phyloP scores from a whole-genome alignment of 768 basidiomycete species.

The Rhizopogon vinicolor region DNA sequence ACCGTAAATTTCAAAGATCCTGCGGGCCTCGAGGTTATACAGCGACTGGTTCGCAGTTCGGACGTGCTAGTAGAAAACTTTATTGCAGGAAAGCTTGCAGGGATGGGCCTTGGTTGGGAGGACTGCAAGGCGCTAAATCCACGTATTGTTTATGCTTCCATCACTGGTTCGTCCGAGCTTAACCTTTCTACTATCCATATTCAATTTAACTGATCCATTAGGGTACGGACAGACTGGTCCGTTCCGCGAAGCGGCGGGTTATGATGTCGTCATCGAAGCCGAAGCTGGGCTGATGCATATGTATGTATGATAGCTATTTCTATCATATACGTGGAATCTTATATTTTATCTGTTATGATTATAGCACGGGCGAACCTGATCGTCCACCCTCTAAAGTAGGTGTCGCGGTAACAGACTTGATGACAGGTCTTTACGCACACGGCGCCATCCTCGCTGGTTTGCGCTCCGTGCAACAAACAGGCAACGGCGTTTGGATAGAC shows the following conservation, averaged over 20 bases:
- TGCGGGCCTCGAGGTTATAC: conserved; percentile 73
- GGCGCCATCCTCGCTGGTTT: conserved; percentile 91
- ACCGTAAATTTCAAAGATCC: conserved; percentile 84
- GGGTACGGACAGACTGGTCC: conserved; percentile 91
- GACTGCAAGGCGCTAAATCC: conserved; percentile 76
- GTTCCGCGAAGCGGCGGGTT: conserved; percentile 77
- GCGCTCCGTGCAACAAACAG: conserved; percentile 76
- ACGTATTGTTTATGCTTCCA: conserved; percentile 79
- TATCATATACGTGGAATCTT: conserved; percentile 8
- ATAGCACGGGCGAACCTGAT: conserved; percentile 83
- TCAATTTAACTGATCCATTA: conserved; percentile 17
- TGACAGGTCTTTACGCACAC: conserved; percentile 86
- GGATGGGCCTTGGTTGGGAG: conserved; percentile 83
- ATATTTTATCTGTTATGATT: conserved; percentile 6
- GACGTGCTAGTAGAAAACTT: conserved; percentile 93
- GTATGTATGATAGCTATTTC: conserved; percentile 37
- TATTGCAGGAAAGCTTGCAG: conserved; percentile 77
- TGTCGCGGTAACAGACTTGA: conserved; percentile 87
- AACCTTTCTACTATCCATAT: neutral
- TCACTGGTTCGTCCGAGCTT: conserved; percentile 58
- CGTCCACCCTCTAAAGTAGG: conserved; percentile 92
- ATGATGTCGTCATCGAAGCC: conserved; percentile 83
- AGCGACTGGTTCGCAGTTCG: conserved; percentile 62
- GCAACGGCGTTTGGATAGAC: conserved; percentile 87
- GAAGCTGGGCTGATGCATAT: conserved; percentile 96